Conservation (phyloP, 208 protist genomes). For the Naegleria fowleri region DNA sequence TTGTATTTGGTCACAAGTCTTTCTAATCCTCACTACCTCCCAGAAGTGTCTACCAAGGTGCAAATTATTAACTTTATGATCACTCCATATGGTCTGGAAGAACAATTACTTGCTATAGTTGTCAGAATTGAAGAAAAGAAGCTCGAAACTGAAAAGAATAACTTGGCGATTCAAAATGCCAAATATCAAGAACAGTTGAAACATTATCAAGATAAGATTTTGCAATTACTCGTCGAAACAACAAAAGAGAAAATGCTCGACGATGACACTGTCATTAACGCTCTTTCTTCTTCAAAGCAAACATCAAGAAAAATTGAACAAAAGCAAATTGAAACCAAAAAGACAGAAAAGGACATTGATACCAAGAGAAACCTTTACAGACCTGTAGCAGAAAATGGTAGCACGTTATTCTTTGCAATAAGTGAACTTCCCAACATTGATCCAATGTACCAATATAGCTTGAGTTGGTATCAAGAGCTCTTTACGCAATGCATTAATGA, state of each 20-base stretch:
- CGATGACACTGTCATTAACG: conserved; percentile 83
- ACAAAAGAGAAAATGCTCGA: conserved; percentile 76
- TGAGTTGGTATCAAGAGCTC: conserved; percentile 88
- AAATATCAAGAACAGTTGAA: conserved; percentile 53
- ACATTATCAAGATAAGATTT: conserved; percentile 67
- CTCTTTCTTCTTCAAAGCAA: conserved; percentile 86
- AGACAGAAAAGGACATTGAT: conserved; percentile 88
- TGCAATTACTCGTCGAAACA: conserved; percentile 51
- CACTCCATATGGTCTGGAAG: conserved; percentile 85
- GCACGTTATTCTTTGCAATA: conserved; percentile 94
- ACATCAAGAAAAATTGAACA: conserved; percentile 84
- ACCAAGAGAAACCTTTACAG: conserved; percentile 84
- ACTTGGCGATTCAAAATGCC: conserved; percentile 79
- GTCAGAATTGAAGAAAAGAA: conserved; percentile 86
- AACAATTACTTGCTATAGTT: conserved; percentile 88
- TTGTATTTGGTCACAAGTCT: conserved; percentile 97
- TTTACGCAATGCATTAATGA: conserved; percentile 53
- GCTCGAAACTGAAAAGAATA: conserved; percentile 90
- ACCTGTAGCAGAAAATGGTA: conserved; percentile 84
- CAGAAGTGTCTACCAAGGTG: conserved; percentile 92
- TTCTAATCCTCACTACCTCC: conserved; percentile 91
- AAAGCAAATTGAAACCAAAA: conserved; percentile 39
- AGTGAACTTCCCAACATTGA: conserved; percentile 89
- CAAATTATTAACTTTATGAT: conserved; percentile 95
- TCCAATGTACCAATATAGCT: conserved; percentile 94